Base-by-base conservation (phyloP, 225 moss, liverwort and hornwort species). In the Ulota crispa region DNA sequence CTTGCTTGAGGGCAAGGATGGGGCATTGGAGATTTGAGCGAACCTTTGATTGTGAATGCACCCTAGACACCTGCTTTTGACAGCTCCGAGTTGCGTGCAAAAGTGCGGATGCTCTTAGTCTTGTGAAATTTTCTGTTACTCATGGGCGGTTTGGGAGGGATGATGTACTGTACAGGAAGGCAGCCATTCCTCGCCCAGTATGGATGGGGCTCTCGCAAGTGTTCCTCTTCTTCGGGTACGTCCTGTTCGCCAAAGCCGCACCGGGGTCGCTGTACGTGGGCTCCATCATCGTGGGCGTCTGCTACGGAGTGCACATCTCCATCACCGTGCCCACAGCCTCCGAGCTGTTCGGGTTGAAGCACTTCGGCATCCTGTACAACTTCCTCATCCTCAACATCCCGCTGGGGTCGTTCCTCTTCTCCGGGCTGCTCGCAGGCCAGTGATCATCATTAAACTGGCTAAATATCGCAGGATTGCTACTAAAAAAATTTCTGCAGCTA, bases 391-490 rank as follows among this genome's bases (percentile, higher is more conserved):
- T 96, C 56, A 94, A 93, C 82, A 94, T 94, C 39, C 96, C 96
- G 0, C 59, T 96, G 45, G 96, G 96, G 1, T 96, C 96, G 20
- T 91, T 96, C 80, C 87, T 96, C 74, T 96, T 96, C 90, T 96
- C 96, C 3, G 94, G 96, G 13, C 67, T 93, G 43, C 80, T 96
- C 42, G 94, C 96, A 3, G 96, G 94, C 53, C n/a, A n/a, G n/a
- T n/a, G n/a, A n/a, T n/a, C n/a, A n/a, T n/a, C n/a, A n/a, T n/a
- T n/a, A n/a, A n/a, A n/a, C n/a, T n/a, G n/a, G n/a, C n/a, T n/a
- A n/a, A n/a, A n/a, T n/a, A n/a, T n/a, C n/a, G n/a, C n/a, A n/a
- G n/a, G n/a, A n/a, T n/a, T n/a, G n/a, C n/a, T n/a, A n/a, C n/a
- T n/a, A n/a, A n/a, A n/a, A n/a, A n/a, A n/a, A n/a, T n/a, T n/a